A percentile compares a stretch with the other conserved stretches of the same genome.
These are phyloP conservation scores for Paspalum vaginatum DNA, from an alignment of 176 grass and related monocot species.

Conservation along the genomic window DNA sequence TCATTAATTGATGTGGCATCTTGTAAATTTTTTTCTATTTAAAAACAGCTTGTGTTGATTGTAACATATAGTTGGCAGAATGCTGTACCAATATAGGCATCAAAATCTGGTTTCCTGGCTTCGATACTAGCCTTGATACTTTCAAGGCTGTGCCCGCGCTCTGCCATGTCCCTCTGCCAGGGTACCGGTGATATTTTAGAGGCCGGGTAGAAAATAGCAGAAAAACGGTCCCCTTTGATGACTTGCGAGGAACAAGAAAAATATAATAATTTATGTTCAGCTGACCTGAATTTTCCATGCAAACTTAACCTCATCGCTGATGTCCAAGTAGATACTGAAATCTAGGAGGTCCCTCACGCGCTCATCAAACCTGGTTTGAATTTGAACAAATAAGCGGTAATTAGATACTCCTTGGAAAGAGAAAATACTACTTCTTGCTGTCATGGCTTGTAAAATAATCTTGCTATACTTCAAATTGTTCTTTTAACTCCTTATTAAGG, in stretches of 20 bases:
- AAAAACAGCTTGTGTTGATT: neutral
- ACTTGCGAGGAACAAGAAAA: conserved; percentile 26
- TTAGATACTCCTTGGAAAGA: conserved; percentile 9
- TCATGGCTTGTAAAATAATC: conserved; percentile 11
- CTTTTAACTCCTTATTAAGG: neutral
- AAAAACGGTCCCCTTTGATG: neutral
- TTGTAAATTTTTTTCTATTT: conserved; percentile 3
- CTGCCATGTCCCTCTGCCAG: conserved; percentile 88
- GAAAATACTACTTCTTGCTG: neutral
- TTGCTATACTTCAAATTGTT: neutral
- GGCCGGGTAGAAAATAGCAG: neutral
- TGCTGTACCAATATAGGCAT: conserved; percentile 77
- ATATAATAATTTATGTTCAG: neutral
- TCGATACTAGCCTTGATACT: conserved; percentile 91
- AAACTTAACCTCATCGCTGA: conserved; percentile 84
- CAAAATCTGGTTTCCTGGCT: conserved; percentile 86
- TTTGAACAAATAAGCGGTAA: conserved; percentile 27
- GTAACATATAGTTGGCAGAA: conserved; percentile 28
- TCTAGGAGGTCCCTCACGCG: conserved; percentile 90
- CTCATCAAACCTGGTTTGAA: conserved; percentile 72
- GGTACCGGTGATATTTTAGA: neutral
- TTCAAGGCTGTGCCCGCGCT: conserved; percentile 94
- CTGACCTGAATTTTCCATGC: conserved; percentile 98
- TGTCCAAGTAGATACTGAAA: conserved; percentile 96
- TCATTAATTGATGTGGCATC: conserved; percentile 14